Evolutionary conservation across 306 rosid genomes (phyloP).

Genomic region (Prinsepia uniflora): DNA sequence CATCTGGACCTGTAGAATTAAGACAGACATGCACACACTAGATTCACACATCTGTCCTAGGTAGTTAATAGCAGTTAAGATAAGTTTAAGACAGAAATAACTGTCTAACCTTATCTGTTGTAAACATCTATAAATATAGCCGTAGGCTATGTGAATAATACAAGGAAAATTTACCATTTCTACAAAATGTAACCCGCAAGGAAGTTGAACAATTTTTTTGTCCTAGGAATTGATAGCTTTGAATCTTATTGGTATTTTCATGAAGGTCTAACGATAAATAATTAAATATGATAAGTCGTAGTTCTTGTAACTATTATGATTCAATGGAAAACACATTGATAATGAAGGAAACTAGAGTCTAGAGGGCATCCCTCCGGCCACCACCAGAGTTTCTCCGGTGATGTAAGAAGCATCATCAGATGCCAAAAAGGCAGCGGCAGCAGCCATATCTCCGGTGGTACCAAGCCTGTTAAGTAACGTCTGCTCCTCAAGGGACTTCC

Average conservation of each 20-base stretch:
- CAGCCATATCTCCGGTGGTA: conserved; percentile 84
- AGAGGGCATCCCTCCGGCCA: conserved; percentile 87
- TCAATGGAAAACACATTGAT: background rate
- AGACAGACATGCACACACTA: too few relatives aligned
- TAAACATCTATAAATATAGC: too few relatives aligned
- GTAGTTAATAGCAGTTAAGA: too few relatives aligned
- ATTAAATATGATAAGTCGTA: background rate
- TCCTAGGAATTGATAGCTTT: background rate
- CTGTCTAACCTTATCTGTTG: too few relatives aligned
- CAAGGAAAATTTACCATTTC: too few relatives aligned
- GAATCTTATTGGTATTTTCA: conserved; percentile 1
- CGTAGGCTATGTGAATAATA: too few relatives aligned
- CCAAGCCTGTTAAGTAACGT: conserved; percentile 81
- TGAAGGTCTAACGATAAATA: background rate
- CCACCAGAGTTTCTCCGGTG: conserved; percentile 93
- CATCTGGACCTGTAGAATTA: too few relatives aligned
- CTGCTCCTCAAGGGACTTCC: conserved; percentile 48
- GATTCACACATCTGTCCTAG: too few relatives aligned
- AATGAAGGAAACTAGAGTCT: conserved; percentile 51
- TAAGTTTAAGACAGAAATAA: too few relatives aligned
- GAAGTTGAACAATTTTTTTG: too few relatives aligned
- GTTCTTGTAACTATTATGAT: background rate
- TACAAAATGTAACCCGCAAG: too few relatives aligned
- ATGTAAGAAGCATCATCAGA: conserved; percentile 90
- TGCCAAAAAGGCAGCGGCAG: conserved; percentile 82